Base-by-base conservation (phyloP, 2,329 filamentous ascomycete genomes). In the Corinectria fuckeliana region DNA sequence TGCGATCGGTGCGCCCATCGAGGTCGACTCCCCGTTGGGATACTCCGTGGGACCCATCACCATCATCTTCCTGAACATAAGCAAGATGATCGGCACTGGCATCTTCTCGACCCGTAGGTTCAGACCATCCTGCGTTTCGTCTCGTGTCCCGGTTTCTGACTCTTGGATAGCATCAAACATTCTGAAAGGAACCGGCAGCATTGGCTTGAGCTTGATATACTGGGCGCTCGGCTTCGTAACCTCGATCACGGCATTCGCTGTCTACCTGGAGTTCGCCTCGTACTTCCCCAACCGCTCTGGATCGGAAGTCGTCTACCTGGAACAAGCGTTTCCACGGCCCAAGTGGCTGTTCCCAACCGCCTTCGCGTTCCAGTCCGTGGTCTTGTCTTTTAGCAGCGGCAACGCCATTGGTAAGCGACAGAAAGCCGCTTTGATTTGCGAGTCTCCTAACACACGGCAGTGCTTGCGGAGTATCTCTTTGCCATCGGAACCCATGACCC, bases 281-380 rank as follows among this genome's bases (percentile, higher is more conserved):
- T 89, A 86, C 64, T 90, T 90, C 61, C 87, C 88, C 1, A 89
- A 84, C 69, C 82, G 88, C 9, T 88, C 85, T 5, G 88, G 88
- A 0, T 82, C 83, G 1, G 86, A 90, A 68, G 87, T 88, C 1
- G 87, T 88, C 1, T 90, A 89, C 62, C 79, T 91, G 1, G 88
- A 91, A 66, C 88, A 90, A 69, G 85, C 87, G 0, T 91, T 83
- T 63, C 87, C 87, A 1, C 79, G 85, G 2, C 88, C 88, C 0
- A 82, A 78, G 51, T 88, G 85, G 70, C 80, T 91, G 50, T 85
- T 90, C 53, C 86, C 87, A 0, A 85, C 84, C 0, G 78, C 85
- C 0, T 90, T 88, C 70, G 88, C 88, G 0, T 81, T 89, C 10
- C 85, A 88, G 69, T 81, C 82, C 0, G 85, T 90, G 2, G 72